Base-by-base conservation (phyloP, 306 rosid species). In the Inga laurina region DNA sequence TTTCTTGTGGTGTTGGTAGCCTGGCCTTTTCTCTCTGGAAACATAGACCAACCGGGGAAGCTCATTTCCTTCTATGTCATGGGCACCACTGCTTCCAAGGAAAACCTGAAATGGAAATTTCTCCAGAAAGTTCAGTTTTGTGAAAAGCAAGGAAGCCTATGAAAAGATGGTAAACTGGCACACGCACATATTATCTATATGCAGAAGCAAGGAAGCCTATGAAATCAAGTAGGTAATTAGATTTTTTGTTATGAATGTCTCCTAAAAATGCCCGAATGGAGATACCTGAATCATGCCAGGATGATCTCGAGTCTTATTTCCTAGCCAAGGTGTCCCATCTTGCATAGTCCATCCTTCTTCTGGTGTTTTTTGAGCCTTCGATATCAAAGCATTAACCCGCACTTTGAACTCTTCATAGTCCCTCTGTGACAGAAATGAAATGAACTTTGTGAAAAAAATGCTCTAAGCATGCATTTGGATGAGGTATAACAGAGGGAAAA, bases 261-360 rank as follows among this genome's bases (percentile, higher is more conserved):
- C 64, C 3, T 21, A 18, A 67, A 67, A 67, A 34, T 7, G 44
- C 45, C 69, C 52, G 51, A 73, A 46, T 16, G 61, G 73, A 18
- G n/a, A 79, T 54, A 94, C 99, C 95, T 96, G 99, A 89, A 96
- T 94, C 99, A 96, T 96, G 84, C 99, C 99, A 18, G 98, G 99
- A 85, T 96, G 99, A 84, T 96, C 98, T 3, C 97, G 97, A 3
- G 97, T 45, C 64, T 96, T 94, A 78, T 96, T 96, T 86, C 99
- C 99, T 0, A 98, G 99, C 99, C 99, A 96, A 84, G 98, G 74
- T 78, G 98, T 94, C 85, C 99, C 99, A 72, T 96, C 99, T 91
- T 87, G 91, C 99, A 96, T 96, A 11, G 89, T 86, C 99, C 99
- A 96, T 79, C 99, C 99, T 34, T 96, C 99, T 19, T 96, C 98